These are phyloP conservation scores for Pisolithus thermaeus DNA, from an alignment of 1,284 basidiomycete genomes.

Conservation along the genomic window DNA sequence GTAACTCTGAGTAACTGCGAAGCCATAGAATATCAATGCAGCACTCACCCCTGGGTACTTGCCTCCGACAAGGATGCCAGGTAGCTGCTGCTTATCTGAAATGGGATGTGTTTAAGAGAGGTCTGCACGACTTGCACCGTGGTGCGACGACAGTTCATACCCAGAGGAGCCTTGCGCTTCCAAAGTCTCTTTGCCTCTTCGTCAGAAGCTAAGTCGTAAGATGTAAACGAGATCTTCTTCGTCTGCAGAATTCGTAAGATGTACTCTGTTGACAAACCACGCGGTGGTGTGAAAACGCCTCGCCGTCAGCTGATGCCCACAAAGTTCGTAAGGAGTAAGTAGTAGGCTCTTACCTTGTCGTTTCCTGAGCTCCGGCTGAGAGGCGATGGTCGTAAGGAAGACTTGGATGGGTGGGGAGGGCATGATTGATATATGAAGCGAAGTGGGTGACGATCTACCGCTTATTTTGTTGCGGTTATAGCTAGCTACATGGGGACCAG, in stretches of 20 bases:
- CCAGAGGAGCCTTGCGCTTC: slow-evolving; percentile 68
- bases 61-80: slow-evolving; percentile 72
- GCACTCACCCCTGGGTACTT: slow-evolving; percentile 51
- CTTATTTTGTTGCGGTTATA: not conserved
- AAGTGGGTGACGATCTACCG: slow-evolving; percentile 1
- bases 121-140: not conserved
- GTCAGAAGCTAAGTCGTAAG: slow-evolving; percentile 79
- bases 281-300: not conserved
- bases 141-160: slow-evolving; percentile 32
- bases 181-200: slow-evolving; percentile 73
- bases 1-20: slow-evolving; percentile 3
- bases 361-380: slow-evolving; percentile 66
- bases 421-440: slow-evolving; percentile 40
- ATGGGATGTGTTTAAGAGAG: slow-evolving; percentile 4
- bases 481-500: not conserved
- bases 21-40: not conserved
- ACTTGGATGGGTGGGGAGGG: slow-evolving; percentile 72
- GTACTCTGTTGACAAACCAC: slow-evolving; percentile 43
- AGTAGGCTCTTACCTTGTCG: slow-evolving; percentile 49
- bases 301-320: too few species aligned
- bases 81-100: slow-evolving; percentile 71
- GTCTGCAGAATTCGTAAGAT: slow-evolving; percentile 71
- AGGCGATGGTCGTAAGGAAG: slow-evolving; percentile 81
- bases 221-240: slow-evolving; percentile 74
- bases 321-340: too few species aligned